Percentiles rank a stretch among this genome's conserved stretches.
These are phyloP conservation scores for Piloderma croceum DNA, from an alignment of 768 basidiomycete species.

Conservation along the genomic window DNA sequence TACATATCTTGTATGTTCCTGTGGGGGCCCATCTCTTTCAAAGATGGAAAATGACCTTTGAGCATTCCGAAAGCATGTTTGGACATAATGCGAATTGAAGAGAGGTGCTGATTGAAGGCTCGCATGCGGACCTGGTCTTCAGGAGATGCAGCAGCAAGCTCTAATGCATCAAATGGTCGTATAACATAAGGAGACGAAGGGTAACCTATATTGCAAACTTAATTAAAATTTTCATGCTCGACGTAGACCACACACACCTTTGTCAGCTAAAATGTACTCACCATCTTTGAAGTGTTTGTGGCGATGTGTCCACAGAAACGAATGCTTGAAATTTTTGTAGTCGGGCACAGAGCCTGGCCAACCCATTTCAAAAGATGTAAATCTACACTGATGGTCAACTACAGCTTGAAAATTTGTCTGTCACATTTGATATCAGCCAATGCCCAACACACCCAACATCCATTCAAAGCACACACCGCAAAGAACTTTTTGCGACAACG, in stretches of 20 bases:
- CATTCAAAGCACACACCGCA: conserved; percentile 3
- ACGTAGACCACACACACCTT: conserved; percentile 17
- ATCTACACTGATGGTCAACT: conserved; percentile 13
- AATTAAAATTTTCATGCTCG: too few relatives aligned
- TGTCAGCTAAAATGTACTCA: conserved; percentile 18
- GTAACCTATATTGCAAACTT: too few relatives aligned
- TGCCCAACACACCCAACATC: neutral
- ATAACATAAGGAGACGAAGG: conserved; percentile 17
- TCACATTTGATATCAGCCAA: neutral
- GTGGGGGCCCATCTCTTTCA: conserved; percentile 13
- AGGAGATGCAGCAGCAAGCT: conserved; percentile 9
- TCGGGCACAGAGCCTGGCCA: conserved; percentile 21
- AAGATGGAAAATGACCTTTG: conserved; percentile 22
- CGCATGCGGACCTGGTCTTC: conserved; percentile 10
- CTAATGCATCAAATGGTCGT: conserved; percentile 20
- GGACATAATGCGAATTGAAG: conserved; percentile 13
- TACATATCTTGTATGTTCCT: conserved; percentile 15
- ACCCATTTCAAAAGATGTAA: conserved; percentile 20
- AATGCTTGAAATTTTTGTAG: conserved; percentile 14
- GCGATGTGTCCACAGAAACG: conserved; percentile 15
- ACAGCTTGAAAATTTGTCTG: conserved; percentile 15
- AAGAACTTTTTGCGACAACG: conserved; percentile 6
- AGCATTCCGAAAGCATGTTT: conserved; percentile 26
- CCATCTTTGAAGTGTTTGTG: conserved; percentile 13
- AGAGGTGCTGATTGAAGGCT: conserved; percentile 17